These are phyloP conservation scores for Calocybe gangraenosa DNA, from an alignment of 768 basidiomycete genomes.

Conservation along the genomic window DNA sequence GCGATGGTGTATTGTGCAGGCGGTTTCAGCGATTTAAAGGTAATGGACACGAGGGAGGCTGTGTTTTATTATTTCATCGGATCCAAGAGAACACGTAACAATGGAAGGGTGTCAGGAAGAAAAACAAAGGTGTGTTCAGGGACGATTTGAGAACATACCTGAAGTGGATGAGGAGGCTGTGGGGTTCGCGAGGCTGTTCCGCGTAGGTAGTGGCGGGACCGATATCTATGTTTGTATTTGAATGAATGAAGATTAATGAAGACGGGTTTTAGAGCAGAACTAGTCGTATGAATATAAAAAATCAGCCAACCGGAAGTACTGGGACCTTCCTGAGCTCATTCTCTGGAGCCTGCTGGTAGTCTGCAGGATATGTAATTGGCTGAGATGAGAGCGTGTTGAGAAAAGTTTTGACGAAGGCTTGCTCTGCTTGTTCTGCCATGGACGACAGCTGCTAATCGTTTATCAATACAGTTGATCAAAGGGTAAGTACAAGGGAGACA, in stretches of 20 bases:
- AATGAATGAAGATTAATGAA: constrained; percentile 5
- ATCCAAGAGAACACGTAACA: background rate
- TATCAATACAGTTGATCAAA: no score
- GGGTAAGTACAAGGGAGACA: no score
- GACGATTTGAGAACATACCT: constrained; percentile 24
- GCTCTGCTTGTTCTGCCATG: constrained; percentile 54
- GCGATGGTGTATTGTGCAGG: constrained; percentile 68
- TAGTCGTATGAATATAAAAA: constrained; percentile 1
- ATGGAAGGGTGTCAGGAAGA: background rate
- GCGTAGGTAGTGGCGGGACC: constrained; percentile 41
- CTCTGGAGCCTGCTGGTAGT: constrained; percentile 71
- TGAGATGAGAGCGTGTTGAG: constrained; percentile 61
- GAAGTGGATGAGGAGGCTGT: constrained; percentile 26
- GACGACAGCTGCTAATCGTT: background rate
- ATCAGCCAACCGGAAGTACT: constrained; percentile 52
- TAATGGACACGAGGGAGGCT: constrained; percentile 55
- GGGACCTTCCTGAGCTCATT: constrained; percentile 68
- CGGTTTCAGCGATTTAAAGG: constrained; percentile 92
- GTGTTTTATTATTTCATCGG: constrained; percentile 7
- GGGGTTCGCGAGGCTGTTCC: constrained; percentile 24
- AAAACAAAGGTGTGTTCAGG: background rate
- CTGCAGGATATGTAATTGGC: constrained; percentile 64
- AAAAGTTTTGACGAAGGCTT: constrained; percentile 64
- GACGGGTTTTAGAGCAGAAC: constrained; percentile 1
- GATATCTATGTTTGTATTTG: constrained; percentile 5